These are phyloP conservation scores for Blepharisma stoltei DNA, from an alignment of 73 alveolate genomes.

Conservation along the genomic window DNA sequence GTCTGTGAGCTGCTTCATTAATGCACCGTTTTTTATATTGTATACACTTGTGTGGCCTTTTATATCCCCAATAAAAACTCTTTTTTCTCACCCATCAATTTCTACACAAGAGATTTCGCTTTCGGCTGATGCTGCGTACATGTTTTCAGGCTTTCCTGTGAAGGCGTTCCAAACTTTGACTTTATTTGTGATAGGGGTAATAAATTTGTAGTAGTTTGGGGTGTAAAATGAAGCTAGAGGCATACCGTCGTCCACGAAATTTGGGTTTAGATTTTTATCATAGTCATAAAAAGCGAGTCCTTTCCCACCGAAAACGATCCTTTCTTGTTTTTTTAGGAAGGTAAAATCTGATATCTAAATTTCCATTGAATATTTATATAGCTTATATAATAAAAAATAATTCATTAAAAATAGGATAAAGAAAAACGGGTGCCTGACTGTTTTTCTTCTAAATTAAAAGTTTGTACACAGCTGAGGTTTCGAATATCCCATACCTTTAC, in stretches of 20 bases:
- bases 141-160: conserved; percentile 72
- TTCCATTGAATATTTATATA: too few species aligned
- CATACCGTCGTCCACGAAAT: conserved; percentile 65
- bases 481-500: conserved; percentile 77
- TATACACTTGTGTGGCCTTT: conserved; percentile 58
- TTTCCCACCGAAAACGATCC: conserved; percentile 72
- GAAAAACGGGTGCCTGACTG: conserved; percentile 64
- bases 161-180: conserved; percentile 76
- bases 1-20: conserved; percentile 53
- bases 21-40: conserved; percentile 63
- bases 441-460: conserved; percentile 65
- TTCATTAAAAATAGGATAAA: too few species aligned
- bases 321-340: conserved; percentile 57
- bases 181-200: conserved; percentile 67
- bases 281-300: conserved; percentile 65
- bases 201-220: conserved; percentile 49
- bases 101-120: conserved; percentile 72
- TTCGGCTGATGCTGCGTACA: conserved; percentile 46
- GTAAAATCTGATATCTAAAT: conserved; percentile 53
- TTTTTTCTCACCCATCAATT: conserved; percentile 58
- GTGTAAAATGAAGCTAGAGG: conserved; percentile 67
- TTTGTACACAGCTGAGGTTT: conserved; percentile 65
- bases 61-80: conserved; percentile 72
- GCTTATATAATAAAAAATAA: too few species aligned
- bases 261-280: conserved; percentile 76